Conservation (phyloP, 2,329 filamentous ascomycete genomes). For the Scedosporium apiospermum region DNA sequence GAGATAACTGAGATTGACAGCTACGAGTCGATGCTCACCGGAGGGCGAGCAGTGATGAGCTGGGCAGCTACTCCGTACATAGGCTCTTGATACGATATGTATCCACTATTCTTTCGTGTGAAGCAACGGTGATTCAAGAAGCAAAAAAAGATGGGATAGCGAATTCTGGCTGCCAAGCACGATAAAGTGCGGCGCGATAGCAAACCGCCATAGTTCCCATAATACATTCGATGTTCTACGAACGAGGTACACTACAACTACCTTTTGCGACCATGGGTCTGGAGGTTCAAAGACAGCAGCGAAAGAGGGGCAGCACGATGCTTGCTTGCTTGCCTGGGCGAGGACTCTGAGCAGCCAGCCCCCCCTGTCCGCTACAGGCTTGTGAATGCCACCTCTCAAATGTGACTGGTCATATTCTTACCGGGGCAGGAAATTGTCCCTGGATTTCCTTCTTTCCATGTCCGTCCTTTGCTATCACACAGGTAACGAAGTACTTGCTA, state of each 20-base stretch:
- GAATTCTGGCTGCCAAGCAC: no score
- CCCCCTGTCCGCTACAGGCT: not conserved
- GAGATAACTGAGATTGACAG: not conserved
- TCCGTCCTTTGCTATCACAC: not conserved
- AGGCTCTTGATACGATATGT: no score
- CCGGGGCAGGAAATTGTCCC: not conserved
- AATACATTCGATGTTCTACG: no score
- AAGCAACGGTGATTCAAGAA: no score
- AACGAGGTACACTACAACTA: not conserved
- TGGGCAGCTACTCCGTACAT: no score
- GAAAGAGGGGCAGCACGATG: not conserved
- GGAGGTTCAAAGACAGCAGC: not conserved
- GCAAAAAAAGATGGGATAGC: no score
- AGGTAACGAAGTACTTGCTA: not conserved
- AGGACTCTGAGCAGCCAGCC: not conserved
- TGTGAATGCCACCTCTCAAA: not conserved
- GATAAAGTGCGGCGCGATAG: no score
- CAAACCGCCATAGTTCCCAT: no score
- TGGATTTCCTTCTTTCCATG: not conserved
- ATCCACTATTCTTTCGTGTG: no score
- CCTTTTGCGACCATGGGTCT: no score
- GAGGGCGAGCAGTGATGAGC: not conserved
- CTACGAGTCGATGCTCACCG: not conserved
- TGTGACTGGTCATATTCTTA: not conserved
- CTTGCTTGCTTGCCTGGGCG: not conserved